Evolutionary conservation across 148 eudicot genomes (phyloP).

Genomic region (Cornus controversa): DNA sequence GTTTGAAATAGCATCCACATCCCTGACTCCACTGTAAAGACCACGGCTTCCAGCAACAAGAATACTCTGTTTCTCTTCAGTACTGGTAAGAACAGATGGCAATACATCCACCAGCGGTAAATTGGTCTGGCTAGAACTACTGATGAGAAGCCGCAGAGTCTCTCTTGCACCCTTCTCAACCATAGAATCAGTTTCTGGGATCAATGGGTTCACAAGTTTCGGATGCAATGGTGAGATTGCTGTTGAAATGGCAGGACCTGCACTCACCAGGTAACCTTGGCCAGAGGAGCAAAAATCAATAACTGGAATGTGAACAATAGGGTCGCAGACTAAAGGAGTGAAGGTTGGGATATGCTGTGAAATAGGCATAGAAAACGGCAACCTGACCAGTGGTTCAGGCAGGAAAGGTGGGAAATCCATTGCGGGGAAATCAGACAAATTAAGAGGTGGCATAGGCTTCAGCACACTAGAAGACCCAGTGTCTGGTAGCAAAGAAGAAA

Average conservation of each 20-base stretch:
- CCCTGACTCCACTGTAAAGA: conserved; percentile 60
- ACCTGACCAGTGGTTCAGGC: conserved; percentile 51
- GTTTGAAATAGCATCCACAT: conserved; percentile 47
- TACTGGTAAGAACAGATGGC: conserved; percentile 46
- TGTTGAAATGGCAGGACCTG: conserved; percentile 67
- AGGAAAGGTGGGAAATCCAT: conserved; percentile 59
- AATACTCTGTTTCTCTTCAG: conserved; percentile 39
- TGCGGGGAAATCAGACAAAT: conserved; percentile 37
- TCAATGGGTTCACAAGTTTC: conserved; percentile 50
- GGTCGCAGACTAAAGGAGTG: conserved; percentile 81
- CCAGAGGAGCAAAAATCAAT: conserved; percentile 89
- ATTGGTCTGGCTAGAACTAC: conserved; percentile 55
- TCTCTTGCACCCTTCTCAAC: conserved; percentile 80
- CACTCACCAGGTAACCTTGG: conserved; percentile 81
- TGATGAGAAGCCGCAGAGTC: conserved; percentile 72
- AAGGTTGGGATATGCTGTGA: conserved; percentile 68
- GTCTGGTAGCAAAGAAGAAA: conserved; percentile 63
- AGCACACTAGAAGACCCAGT: conserved; percentile 39
- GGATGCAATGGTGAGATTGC: conserved; percentile 55
- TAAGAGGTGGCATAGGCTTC: conserved; percentile 39
- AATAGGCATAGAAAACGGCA: conserved; percentile 48
- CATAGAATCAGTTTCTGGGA: conserved; percentile 53
- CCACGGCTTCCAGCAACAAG: conserved; percentile 69
- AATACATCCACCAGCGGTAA: conserved; percentile 40
- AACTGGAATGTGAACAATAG: conserved; percentile 85